A percentile compares a stretch with the other conserved stretches of the same genome.
phyloP scores from a whole-genome alignment of 2,329 filamentous ascomycete species.

The Ploettnerulaceae sp. region DNA sequence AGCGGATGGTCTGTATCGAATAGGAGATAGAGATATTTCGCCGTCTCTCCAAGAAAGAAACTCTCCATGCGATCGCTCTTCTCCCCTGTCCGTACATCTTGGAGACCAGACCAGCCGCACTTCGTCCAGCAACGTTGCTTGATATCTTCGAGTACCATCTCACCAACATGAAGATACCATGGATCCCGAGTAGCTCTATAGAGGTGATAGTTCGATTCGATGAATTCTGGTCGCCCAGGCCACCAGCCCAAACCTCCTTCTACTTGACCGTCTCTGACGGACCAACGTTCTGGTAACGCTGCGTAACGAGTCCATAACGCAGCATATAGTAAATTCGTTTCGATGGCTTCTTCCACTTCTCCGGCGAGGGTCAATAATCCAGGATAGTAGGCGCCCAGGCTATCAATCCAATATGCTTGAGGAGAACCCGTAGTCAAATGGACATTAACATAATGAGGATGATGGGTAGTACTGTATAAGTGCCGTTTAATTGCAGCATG shows the following conservation, averaged over 20 bases:
- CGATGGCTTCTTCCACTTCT: slow-evolving; percentile 84
- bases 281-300: slow-evolving; percentile 94
- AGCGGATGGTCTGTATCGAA: slow-evolving; percentile 83
- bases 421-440: slow-evolving; percentile 85
- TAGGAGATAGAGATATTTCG: slow-evolving; percentile 90
- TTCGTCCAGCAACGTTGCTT: slow-evolving; percentile 80
- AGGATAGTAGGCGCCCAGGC: slow-evolving; percentile 90
- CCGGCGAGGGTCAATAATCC: slow-evolving; percentile 82
- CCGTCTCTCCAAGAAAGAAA: slow-evolving; percentile 94
- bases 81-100: slow-evolving; percentile 77
- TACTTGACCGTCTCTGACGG: slow-evolving; percentile 74
- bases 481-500: slow-evolving; percentile 86
- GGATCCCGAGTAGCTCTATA: slow-evolving; percentile 90
- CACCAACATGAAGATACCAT: slow-evolving; percentile 92
- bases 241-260: slow-evolving; percentile 90
- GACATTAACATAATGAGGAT: slow-evolving; percentile 89
- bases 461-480: slow-evolving; percentile 77
- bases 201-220: slow-evolving; percentile 95
- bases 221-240: slow-evolving; percentile 91
- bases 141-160: slow-evolving; percentile 91
- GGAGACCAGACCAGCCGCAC: slow-evolving; percentile 90
- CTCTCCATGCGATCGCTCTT: slow-evolving; percentile 96
- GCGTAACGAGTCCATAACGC: slow-evolving; percentile 93
- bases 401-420: slow-evolving; percentile 92
- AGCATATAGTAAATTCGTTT: slow-evolving; percentile 84